phyloP scores from a whole-genome alignment of 192 early-diverging fungal genomes.

The Phycomyces nitens region DNA sequence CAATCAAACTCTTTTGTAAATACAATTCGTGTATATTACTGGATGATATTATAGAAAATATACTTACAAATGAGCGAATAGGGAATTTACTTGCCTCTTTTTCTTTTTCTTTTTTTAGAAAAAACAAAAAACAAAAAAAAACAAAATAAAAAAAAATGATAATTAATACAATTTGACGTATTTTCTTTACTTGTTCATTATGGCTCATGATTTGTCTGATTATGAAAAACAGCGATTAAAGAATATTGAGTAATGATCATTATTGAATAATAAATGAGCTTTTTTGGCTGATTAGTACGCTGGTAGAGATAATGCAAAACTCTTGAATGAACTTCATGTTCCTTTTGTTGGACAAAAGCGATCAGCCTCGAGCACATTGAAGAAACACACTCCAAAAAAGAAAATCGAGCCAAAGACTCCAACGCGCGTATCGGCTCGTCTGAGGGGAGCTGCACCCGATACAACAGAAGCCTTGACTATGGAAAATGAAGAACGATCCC shows the following conservation, averaged over 20 bases:
- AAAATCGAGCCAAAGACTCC: slow-evolving; percentile 9
- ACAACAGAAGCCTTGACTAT: neutral
- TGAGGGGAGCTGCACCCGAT: slow-evolving; percentile 8
- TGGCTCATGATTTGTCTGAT: slow-evolving; percentile 17
- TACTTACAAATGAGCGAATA: no score
- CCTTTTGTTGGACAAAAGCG: slow-evolving; percentile 9
- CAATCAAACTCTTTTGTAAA: no score
- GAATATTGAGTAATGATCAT: slow-evolving; percentile 32
- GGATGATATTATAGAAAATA: no score
- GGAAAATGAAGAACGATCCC: neutral
- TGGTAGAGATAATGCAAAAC: slow-evolving; percentile 21
- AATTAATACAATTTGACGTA: no score
- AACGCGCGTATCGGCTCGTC: slow-evolving; percentile 16
- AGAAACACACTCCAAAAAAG: slow-evolving; percentile 13
- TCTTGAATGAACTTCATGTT: slow-evolving; percentile 20
- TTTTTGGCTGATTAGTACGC: neutral
- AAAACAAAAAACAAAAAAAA: no score
- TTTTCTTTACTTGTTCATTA: neutral
- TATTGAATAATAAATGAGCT: neutral
- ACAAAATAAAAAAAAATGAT: no score
- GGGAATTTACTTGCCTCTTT: no score
- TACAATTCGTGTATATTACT: no score
- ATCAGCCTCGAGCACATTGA: neutral
- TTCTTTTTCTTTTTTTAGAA: no score
- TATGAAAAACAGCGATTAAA: slow-evolving; percentile 33